Evolutionary conservation across 2,329 filamentous ascomycete species (phyloP).

Genomic region (Penicillium sp.): DNA sequence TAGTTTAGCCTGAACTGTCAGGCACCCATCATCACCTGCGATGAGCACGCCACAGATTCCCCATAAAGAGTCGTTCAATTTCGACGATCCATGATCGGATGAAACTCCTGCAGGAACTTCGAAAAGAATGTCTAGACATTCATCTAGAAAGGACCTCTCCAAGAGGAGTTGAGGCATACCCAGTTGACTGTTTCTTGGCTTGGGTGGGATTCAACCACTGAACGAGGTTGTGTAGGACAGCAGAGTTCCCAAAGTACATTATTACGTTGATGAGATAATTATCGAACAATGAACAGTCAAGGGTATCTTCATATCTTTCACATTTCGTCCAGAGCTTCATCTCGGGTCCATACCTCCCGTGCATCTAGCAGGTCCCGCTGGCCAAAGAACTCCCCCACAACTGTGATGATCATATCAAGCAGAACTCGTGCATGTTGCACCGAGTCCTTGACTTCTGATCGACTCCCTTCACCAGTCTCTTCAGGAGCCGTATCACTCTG

Average conservation of each 20-base stretch:
- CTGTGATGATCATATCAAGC: slow-evolving; percentile 86
- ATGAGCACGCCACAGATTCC: background rate
- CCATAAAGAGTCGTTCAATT: no score
- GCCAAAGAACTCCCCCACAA: slow-evolving; percentile 85
- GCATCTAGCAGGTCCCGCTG: slow-evolving; percentile 82
- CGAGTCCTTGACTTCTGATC: slow-evolving; percentile 28
- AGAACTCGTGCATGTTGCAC: slow-evolving; percentile 59
- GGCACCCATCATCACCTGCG: slow-evolving; percentile 3
- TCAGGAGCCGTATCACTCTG: slow-evolving; percentile 7
- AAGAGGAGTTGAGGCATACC: no score
- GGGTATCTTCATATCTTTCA: slow-evolving; percentile 8
- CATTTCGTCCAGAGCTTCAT: background rate
- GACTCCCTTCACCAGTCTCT: slow-evolving; percentile 14
- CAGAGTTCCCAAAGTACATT: no score
- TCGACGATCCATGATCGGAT: no score
- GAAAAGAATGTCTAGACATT: background rate
- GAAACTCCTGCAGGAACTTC: background rate
- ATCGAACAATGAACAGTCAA: background rate
- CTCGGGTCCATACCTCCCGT: slow-evolving; percentile 56
- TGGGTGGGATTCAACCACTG: no score
- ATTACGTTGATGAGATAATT: background rate
- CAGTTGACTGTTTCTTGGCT: no score
- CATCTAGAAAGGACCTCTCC: no score
- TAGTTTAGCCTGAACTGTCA: slow-evolving; percentile 11
- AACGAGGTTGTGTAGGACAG: no score